A percentile compares a stretch with the other conserved stretches of the same genome.
These are phyloP conservation scores for Penicillium samsonianum DNA, from an alignment of 495 filamentous ascomycete species.

Conservation along the genomic window DNA sequence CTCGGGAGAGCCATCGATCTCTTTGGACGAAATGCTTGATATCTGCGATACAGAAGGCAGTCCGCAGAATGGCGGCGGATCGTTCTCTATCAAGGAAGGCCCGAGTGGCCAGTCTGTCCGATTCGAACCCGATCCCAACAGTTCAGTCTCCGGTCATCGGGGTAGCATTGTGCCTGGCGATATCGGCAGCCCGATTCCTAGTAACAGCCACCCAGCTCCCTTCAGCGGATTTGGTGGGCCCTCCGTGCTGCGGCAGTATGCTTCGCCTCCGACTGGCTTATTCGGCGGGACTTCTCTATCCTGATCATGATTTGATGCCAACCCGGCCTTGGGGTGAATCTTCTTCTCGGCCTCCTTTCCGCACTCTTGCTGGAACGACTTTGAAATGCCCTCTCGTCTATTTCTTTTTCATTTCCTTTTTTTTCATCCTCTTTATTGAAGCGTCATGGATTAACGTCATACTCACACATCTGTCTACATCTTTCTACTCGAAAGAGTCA, in stretches of 20 bases:
- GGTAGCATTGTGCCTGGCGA: slow-evolving; percentile 50
- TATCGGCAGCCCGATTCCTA: slow-evolving; percentile 52
- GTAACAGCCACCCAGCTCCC: slow-evolving; percentile 41
- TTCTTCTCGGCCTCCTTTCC: slow-evolving; percentile 6
- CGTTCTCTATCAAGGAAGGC: slow-evolving; percentile 64
- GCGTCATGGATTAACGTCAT: slow-evolving; percentile 38
- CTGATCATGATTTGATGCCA: slow-evolving; percentile 8
- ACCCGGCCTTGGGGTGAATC: background rate
- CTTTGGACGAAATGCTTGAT: slow-evolving; percentile 74
- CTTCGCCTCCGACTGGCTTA: slow-evolving; percentile 42
- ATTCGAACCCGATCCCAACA: slow-evolving; percentile 57
- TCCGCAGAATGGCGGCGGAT: slow-evolving; percentile 82
- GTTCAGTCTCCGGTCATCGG: slow-evolving; percentile 40
- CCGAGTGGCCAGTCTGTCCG: slow-evolving; percentile 58
- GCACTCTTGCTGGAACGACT: slow-evolving; percentile 22
- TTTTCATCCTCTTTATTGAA: slow-evolving; percentile 25
- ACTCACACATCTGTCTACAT: slow-evolving; percentile 20
- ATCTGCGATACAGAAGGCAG: slow-evolving; percentile 93
- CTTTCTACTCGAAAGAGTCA: slow-evolving; percentile 14
- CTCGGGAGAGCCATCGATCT: slow-evolving; percentile 57
- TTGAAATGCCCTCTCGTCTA: slow-evolving; percentile 16
- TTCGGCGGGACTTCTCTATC: slow-evolving; percentile 30
- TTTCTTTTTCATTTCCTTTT: slow-evolving; percentile 14
- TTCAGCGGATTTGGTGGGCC: slow-evolving; percentile 43
- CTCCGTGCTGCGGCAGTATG: slow-evolving; percentile 45